phyloP scores from a whole-genome alignment of 2,329 filamentous ascomycete species.

The Penicillium sp. region DNA sequence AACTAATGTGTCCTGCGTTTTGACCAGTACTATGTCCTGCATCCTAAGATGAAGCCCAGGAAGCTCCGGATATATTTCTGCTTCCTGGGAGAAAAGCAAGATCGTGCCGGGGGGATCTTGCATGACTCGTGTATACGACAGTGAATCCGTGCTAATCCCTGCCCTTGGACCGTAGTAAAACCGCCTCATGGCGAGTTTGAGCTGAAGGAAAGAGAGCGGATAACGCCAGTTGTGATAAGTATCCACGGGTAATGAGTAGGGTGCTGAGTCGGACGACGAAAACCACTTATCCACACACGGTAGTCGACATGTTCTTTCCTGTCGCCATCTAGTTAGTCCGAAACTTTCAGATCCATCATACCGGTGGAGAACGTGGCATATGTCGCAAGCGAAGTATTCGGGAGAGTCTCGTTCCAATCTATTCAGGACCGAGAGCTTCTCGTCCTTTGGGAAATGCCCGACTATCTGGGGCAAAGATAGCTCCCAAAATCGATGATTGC shows the following conservation, averaged over 20 bases:
- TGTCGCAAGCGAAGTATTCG: slow-evolving; percentile 12
- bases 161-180: not conserved
- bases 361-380: slow-evolving; percentile 8
- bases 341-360: slow-evolving; percentile 11
- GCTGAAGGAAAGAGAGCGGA: slow-evolving; percentile 7
- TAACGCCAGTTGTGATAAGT: no score
- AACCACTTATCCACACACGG: slow-evolving; percentile 3
- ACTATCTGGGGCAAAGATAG: not conserved
- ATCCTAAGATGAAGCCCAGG: slow-evolving; percentile 9
- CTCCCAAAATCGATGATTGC: slow-evolving; percentile 5
- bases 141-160: slow-evolving; percentile 9
- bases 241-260: not conserved
- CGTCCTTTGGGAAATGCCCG: not conserved
- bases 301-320: not conserved
- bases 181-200: slow-evolving; percentile 11
- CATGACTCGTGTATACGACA: slow-evolving; percentile 32
- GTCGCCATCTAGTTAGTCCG: not conserved
- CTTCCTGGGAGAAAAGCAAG: slow-evolving; percentile 8
- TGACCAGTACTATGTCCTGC: slow-evolving; percentile 8
- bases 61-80: slow-evolving; percentile 4
- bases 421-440: slow-evolving; percentile 3
- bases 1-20: not conserved
- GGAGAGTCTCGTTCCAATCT: slow-evolving; percentile 12
- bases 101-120: not conserved
- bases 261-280: no score